Percentiles rank a stretch among this genome's conserved stretches.
Conservation (phyloP, 768 basidiomycete species). For the Phlebiopsis gigantea region DNA sequence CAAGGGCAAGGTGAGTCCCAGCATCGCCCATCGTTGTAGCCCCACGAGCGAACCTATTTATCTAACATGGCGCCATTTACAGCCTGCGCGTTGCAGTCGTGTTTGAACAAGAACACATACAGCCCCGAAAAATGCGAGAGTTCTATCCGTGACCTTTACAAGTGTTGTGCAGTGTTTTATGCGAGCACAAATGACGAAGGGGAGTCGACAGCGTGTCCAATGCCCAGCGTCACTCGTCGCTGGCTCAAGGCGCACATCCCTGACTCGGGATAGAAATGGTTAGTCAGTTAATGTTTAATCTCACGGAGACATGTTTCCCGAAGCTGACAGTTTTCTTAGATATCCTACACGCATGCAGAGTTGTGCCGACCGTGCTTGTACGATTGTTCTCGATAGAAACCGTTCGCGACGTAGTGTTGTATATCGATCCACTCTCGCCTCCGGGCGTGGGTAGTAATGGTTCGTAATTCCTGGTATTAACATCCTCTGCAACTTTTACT, state of each 20-base stretch:
- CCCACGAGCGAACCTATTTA: neutral
- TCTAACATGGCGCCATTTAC: neutral
- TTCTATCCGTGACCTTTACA: constrained; percentile 48
- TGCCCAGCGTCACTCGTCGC: constrained; percentile 41
- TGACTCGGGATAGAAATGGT: neutral
- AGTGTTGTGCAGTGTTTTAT: constrained; percentile 60
- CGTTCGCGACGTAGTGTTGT: too few relatives aligned
- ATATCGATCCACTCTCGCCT: too few relatives aligned
- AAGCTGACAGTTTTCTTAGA: too few relatives aligned
- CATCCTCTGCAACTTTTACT: too few relatives aligned
- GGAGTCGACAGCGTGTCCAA: constrained; percentile 61
- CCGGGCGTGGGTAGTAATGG: too few relatives aligned
- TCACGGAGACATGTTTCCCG: too few relatives aligned
- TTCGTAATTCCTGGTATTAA: too few relatives aligned
- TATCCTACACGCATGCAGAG: too few relatives aligned
- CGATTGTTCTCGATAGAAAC: too few relatives aligned
- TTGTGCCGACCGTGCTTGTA: too few relatives aligned
- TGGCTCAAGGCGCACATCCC: constrained; percentile 58
- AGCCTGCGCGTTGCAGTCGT: constrained; percentile 64
- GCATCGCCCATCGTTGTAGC: neutral
- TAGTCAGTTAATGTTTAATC: neutral
- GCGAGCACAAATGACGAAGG: constrained; percentile 31
- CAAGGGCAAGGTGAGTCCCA: constrained; percentile 10
- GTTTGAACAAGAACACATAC: constrained; percentile 62
- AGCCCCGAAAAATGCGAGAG: constrained; percentile 55